These are phyloP conservation scores for Monosporascus sp. DNA, from an alignment of 2,329 filamentous ascomycete species.

Conservation along the genomic window DNA sequence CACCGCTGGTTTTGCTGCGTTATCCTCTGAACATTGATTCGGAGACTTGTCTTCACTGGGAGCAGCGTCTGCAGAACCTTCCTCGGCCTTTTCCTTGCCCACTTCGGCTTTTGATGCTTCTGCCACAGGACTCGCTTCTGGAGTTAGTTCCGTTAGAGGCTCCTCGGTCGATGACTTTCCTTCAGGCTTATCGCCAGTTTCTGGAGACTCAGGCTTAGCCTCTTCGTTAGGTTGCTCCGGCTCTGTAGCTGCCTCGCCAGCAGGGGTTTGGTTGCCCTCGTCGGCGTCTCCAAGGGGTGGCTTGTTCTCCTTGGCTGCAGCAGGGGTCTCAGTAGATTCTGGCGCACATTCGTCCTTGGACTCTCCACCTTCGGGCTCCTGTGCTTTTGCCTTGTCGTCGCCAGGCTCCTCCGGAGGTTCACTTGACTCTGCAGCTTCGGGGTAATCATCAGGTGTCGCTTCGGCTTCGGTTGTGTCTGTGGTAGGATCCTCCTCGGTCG, in stretches of 20 bases:
- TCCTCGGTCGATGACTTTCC: not conserved
- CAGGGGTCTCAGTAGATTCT: not conserved
- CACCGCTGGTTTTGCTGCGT: not conserved
- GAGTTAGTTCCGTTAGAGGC: not conserved
- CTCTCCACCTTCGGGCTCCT: not conserved
- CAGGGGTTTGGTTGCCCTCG: not conserved
- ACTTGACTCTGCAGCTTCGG: not conserved
- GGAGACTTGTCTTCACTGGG: not conserved
- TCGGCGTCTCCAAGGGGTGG: not conserved
- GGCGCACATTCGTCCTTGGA: not conserved
- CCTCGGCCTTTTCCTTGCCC: not conserved
- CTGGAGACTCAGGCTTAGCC: not conserved
- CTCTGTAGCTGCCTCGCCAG: conserved; percentile 1
- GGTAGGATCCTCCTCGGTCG: not conserved
- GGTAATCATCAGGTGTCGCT: not conserved
- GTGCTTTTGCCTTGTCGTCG: not conserved
- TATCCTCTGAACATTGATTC: not conserved
- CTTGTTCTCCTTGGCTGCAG: not conserved
- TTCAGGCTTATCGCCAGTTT: conserved; percentile 1
- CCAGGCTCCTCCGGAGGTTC: not conserved
- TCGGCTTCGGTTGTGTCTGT: not conserved
- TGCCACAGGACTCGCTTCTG: not conserved
- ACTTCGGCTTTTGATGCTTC: not conserved
- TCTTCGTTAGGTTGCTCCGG: conserved; percentile 6
- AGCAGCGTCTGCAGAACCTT: not conserved